Base-by-base conservation (phyloP, 176 grass and related monocot species). In the Lolium rigidum region DNA sequence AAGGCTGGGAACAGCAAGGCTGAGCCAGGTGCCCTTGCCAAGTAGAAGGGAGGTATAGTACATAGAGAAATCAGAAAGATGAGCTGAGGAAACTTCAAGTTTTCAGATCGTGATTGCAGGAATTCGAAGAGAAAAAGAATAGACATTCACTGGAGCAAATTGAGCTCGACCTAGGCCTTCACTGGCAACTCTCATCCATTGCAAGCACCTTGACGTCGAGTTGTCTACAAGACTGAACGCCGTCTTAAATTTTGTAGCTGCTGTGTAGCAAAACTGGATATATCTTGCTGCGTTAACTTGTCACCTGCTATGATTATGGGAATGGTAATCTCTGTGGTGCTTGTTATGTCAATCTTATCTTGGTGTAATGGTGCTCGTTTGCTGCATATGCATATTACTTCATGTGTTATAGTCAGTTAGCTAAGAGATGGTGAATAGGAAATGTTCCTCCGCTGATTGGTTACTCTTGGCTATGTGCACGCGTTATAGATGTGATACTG, bases 241-340 rank as follows among this genome's bases (percentile, higher is more conserved):
- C 68, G 47, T 74, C 76, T 65, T 87, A 81, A n/a, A 78, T 93
- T 90, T 85, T 93, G 77, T 90, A 93, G 88, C 83, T 69, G 81
- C 70, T 73, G 70, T 88, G 60, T 91, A 77, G 86, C 86, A 63
- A 80, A 77, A 82, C 71, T 81, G 70, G 59, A 69, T 70, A 68
- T 86, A 84, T 85, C 21, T 69, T 20, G 58, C 49, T 91, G 81
- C 81, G 58, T 61, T 55, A 69, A 81, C 51, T 77, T 80, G 62
- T 64, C 68, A 31, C 64, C 62, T 70, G 70, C n/a, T 58, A 77
- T 79, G 35, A 70, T 62, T 59, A 71, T 68, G 69, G 1, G 37
- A 73, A 56, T 69, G 63, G 63, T 66, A 26, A 66, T 66, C 25
- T 66, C 63, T 66, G 63, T 66, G 63, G 63, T 66, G 63, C 25